Conservation (phyloP, 106 monocot species). For the Dendrobium chrysotoxum region DNA sequence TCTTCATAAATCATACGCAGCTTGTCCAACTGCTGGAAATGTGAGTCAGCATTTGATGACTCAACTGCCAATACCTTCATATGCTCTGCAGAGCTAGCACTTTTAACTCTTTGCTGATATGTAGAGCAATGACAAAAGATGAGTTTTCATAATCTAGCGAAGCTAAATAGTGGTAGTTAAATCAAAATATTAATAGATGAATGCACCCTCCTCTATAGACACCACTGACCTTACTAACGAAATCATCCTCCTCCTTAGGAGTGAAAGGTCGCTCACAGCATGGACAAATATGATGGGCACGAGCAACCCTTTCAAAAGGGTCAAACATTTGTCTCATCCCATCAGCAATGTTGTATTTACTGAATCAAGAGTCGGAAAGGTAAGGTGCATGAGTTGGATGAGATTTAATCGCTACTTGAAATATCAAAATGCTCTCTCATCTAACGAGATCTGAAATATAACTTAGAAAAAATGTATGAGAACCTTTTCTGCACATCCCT, state of each 20-base stretch:
- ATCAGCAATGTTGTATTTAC: constrained; percentile 93
- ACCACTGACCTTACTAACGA: constrained; percentile 72
- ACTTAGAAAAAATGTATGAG: background rate
- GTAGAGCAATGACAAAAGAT: background rate
- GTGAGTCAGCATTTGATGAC: constrained; percentile 73
- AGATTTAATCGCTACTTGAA: background rate
- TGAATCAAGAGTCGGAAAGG: constrained; percentile 17
- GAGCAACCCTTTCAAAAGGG: constrained; percentile 95
- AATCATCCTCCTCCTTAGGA: constrained; percentile 87
- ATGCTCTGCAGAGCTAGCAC: constrained; percentile 83
- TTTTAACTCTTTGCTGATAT: constrained; percentile 91
- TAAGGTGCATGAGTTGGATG: background rate
- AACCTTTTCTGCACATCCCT: constrained; percentile 92
- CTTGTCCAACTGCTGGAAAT: constrained; percentile 88
- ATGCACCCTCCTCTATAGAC: background rate
- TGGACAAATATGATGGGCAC: constrained; percentile 89
- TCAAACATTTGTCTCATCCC: constrained; percentile 99
- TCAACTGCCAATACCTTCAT: constrained; percentile 67
- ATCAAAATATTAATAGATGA: background rate
- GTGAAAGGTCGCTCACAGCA: constrained; percentile 95
- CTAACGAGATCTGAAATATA: background rate
- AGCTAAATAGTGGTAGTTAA: background rate
- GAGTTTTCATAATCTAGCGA: background rate
- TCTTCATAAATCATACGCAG: constrained; percentile 84
- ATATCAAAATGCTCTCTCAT: background rate